A percentile compares a stretch with the other conserved stretches of the same genome.
Conservation (phyloP, 495 filamentous ascomycete genomes). For the Aspergillus taichungensis region DNA sequence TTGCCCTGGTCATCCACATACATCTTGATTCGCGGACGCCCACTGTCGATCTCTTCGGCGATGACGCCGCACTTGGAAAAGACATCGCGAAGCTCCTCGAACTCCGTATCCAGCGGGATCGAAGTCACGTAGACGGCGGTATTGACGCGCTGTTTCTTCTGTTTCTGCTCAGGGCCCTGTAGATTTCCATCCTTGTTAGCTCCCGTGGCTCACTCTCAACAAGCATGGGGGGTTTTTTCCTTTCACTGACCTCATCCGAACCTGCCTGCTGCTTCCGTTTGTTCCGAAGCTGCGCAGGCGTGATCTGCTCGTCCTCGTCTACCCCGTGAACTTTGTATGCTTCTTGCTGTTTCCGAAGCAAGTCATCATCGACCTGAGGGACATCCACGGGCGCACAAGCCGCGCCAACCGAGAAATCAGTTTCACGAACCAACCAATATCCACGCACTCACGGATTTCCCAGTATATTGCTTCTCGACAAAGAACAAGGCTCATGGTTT, state of each 20-base stretch:
- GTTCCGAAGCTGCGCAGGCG: constrained; percentile 55
- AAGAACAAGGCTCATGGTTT: constrained; percentile 4
- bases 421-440: constrained; percentile 22
- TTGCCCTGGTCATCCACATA: constrained; percentile 73
- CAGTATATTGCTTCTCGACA: constrained; percentile 7
- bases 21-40: constrained; percentile 82
- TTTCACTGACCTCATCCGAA: constrained; percentile 50
- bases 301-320: constrained; percentile 50
- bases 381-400: constrained; percentile 17
- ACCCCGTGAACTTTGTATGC: constrained; percentile 64
- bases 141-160: constrained; percentile 63
- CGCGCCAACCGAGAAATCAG: constrained; percentile 27
- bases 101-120: constrained; percentile 66
- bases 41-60: constrained; percentile 83
- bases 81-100: constrained; percentile 69
- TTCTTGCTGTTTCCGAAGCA: constrained; percentile 68
- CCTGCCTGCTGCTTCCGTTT: constrained; percentile 55
- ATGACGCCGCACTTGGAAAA: constrained; percentile 91
- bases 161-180: constrained; percentile 39
- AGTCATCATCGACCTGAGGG: constrained; percentile 62
- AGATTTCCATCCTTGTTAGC: not conserved
- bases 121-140: constrained; percentile 85
- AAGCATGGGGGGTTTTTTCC: too few species aligned
- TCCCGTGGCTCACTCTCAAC: constrained; percentile 16
- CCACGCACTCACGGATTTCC: constrained; percentile 9